Percentiles rank a stretch among this genome's conserved stretches.
Evolutionary conservation across 441 rosid species (phyloP).

Genomic region (Omphalea diandra): DNA sequence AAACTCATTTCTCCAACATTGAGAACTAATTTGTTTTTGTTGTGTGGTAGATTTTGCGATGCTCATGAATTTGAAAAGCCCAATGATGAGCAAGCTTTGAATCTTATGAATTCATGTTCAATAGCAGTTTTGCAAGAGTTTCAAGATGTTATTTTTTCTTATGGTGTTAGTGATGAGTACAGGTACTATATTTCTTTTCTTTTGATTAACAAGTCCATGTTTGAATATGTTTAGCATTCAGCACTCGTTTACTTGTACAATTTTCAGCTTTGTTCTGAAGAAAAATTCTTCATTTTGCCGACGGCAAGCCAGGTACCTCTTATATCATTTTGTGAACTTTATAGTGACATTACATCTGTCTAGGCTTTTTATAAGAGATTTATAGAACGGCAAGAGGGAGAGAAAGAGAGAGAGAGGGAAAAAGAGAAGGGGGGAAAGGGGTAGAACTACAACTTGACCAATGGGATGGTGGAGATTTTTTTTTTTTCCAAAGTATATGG

Average conservation of each 20-base stretch:
- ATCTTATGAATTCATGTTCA: slow-evolving; percentile 94
- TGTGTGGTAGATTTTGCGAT: slow-evolving; percentile 72
- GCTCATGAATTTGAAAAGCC: slow-evolving; percentile 92
- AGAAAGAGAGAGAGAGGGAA: too few species aligned
- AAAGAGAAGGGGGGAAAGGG: too few species aligned
- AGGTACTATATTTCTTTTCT: slow-evolving; percentile 42
- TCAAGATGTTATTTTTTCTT: slow-evolving; percentile 63
- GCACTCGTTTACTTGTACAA: slow-evolving; percentile 23
- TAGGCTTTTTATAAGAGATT: too few species aligned
- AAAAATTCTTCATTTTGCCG: slow-evolving; percentile 57
- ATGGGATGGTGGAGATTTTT: too few species aligned
- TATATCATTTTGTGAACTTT: neutral
- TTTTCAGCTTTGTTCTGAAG: slow-evolving; percentile 74
- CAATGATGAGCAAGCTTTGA: slow-evolving; percentile 81
- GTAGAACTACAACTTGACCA: too few species aligned
- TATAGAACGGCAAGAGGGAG: too few species aligned
- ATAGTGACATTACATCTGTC: too few species aligned
- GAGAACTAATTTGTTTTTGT: slow-evolving; percentile 20
- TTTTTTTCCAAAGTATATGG: too few species aligned
- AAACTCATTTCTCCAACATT: too few species aligned
- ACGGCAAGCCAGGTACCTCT: slow-evolving; percentile 62
- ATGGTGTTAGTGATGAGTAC: slow-evolving; percentile 95
- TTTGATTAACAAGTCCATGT: slow-evolving; percentile 15
- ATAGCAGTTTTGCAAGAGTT: slow-evolving; percentile 68
- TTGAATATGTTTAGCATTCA: slow-evolving; percentile 15